These are phyloP conservation scores for Taphrina populina DNA, from an alignment of 1,139 yeast genomes.

Conservation along the genomic window DNA sequence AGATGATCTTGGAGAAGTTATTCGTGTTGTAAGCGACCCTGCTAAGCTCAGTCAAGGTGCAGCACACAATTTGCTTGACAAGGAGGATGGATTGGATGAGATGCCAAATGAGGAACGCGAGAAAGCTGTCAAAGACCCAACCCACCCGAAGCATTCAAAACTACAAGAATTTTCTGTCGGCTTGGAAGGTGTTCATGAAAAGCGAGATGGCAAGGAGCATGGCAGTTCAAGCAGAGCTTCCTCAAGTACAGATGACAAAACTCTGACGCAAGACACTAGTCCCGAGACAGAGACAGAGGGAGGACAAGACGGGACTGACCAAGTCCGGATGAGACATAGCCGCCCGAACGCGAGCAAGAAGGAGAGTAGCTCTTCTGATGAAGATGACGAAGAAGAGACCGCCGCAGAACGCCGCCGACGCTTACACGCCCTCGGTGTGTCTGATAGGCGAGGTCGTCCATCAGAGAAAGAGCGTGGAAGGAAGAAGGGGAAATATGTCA, in stretches of 20 bases:
- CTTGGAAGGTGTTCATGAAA: background rate
- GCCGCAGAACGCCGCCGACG: slow-evolving; percentile 73
- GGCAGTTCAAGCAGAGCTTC: slow-evolving; percentile 1
- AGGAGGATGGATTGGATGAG: slow-evolving; percentile 9
- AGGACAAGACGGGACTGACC: background rate
- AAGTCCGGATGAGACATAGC: too few relatives aligned
- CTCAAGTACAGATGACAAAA: background rate
- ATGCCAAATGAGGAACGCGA: slow-evolving; percentile 37
- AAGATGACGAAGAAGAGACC: slow-evolving; percentile 53
- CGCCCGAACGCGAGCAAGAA: background rate
- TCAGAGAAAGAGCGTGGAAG: slow-evolving; percentile 49
- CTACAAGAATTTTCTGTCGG: slow-evolving; percentile 5
- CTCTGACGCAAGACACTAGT: background rate
- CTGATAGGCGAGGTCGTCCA: too few relatives aligned
- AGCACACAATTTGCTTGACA: slow-evolving; percentile 22
- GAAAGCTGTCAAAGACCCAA: slow-evolving; percentile 38
- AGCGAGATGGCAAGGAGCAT: background rate
- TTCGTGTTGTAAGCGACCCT: slow-evolving; percentile 63
- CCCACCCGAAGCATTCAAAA: slow-evolving; percentile 12
- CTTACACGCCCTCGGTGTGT: slow-evolving; percentile 70
- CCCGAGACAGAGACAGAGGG: slow-evolving; percentile 8
- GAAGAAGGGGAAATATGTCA: background rate
- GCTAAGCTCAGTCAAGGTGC: slow-evolving; percentile 39
- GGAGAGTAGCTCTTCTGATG: background rate
- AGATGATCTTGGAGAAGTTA: slow-evolving; percentile 86